These are phyloP conservation scores for Xanthoconium stramineum DNA, from an alignment of 768 basidiomycete species.

Conservation along the genomic window DNA sequence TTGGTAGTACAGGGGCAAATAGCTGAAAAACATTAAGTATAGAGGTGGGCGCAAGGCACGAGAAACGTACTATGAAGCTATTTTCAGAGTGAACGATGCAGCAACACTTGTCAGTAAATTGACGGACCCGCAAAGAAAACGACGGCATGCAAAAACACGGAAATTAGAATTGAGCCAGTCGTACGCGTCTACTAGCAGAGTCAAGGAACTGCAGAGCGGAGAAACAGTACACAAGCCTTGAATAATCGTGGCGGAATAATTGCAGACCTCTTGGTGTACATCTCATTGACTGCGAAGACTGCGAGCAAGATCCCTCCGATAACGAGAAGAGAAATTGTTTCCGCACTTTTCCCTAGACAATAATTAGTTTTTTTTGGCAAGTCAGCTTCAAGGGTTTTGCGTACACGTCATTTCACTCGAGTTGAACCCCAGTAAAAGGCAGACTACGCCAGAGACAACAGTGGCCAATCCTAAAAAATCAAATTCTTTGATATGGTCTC, in stretches of 20 bases:
- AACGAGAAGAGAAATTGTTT: constrained; percentile 38
- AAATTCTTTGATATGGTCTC: constrained; percentile 34
- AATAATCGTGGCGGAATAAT: constrained; percentile 41
- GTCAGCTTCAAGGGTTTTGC: not conserved
- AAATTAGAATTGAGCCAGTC: constrained; percentile 31
- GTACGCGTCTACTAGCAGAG: constrained; percentile 34
- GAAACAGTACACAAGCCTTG: constrained; percentile 19
- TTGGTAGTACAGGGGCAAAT: constrained; percentile 42
- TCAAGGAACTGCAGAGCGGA: not conserved
- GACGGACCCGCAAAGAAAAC: constrained; percentile 33
- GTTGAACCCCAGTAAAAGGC: constrained; percentile 39
- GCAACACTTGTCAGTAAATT: not conserved
- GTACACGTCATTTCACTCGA: constrained; percentile 33
- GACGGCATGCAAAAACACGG: constrained; percentile 34
- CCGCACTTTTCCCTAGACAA: constrained; percentile 25
- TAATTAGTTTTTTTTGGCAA: not conserved
- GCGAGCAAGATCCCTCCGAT: constrained; percentile 33
- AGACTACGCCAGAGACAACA: constrained; percentile 34
- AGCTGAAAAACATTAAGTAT: constrained; percentile 21
- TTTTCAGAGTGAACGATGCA: not conserved
- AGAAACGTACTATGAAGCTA: constrained; percentile 27
- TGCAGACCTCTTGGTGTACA: constrained; percentile 32
- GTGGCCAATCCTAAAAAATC: constrained; percentile 39
- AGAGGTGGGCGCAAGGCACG: not conserved
- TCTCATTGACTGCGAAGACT: constrained; percentile 32